Percentiles rank a stretch among this genome's conserved stretches.
Conservation (phyloP, 768 basidiomycete genomes). For the Clitopilus passeckerianus region DNA sequence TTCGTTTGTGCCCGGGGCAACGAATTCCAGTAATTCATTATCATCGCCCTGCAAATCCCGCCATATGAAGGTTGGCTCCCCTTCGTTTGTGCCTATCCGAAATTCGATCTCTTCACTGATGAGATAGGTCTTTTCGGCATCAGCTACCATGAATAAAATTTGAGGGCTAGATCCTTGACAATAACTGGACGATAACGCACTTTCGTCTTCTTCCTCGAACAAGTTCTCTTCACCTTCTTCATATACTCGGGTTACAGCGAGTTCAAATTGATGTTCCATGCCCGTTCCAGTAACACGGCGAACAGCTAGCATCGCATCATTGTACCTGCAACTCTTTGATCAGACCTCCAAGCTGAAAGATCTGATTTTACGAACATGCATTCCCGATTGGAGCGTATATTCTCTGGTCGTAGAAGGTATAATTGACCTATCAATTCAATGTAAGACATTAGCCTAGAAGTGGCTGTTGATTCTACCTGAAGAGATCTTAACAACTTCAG, state of each 20-base stretch:
- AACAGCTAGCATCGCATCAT: conserved; percentile 93
- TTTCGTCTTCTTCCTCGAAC: conserved; percentile 90
- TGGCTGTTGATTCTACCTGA: conserved; percentile 35
- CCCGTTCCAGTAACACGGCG: conserved; percentile 61
- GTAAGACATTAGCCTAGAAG: not conserved
- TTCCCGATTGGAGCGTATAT: conserved; percentile 87
- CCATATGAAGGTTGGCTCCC: conserved; percentile 85
- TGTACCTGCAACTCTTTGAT: conserved; percentile 56
- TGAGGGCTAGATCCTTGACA: not conserved
- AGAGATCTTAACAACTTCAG: conserved; percentile 93
- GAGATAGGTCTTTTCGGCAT: conserved; percentile 90
- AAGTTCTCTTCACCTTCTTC: conserved; percentile 96
- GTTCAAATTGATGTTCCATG: conserved; percentile 77
- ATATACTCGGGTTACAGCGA: conserved; percentile 94
- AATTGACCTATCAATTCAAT: conserved; percentile 52
- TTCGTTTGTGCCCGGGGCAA: conserved; percentile 71
- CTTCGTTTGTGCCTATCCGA: conserved; percentile 65
- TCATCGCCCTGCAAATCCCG: conserved; percentile 87
- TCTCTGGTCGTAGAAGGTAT: conserved; percentile 86
- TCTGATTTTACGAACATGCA: conserved; percentile 75
- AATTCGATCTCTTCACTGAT: conserved; percentile 91
- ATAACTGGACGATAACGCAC: conserved; percentile 31
- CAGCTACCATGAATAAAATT: conserved; percentile 45
- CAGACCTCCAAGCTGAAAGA: not conserved
- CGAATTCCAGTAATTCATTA: conserved; percentile 93